These are phyloP conservation scores for Marsdenia floribunda DNA, from an alignment of 257 asterid genomes.

Conservation along the genomic window DNA sequence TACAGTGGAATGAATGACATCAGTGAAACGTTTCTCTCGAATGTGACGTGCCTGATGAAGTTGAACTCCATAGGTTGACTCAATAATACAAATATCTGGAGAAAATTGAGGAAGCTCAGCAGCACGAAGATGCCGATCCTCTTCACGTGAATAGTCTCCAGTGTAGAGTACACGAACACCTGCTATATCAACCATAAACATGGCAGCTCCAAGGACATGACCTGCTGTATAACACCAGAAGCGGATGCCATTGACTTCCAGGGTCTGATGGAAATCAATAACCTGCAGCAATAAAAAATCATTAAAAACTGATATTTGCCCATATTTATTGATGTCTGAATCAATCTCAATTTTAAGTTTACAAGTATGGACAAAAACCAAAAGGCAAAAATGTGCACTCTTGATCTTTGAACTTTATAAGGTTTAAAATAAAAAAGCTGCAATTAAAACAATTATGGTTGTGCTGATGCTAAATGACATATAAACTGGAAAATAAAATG, in stretches of 20 bases:
- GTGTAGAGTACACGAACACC: slow-evolving; percentile 96
- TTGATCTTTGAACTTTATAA: not conserved
- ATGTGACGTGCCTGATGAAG: slow-evolving; percentile 76
- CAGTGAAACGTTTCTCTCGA: slow-evolving; percentile 89
- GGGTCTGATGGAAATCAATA: slow-evolving; percentile 95
- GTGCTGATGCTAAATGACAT: not conserved
- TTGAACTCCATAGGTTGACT: slow-evolving; percentile 96
- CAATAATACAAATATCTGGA: slow-evolving; percentile 93
- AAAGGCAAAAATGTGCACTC: not conserved
- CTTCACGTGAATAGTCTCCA: slow-evolving; percentile 96
- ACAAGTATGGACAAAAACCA: not conserved
- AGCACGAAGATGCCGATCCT: slow-evolving; percentile 95
- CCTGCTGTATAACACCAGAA: slow-evolving; percentile 99
- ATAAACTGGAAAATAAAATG: slow-evolving; percentile 8
- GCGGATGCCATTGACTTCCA: slow-evolving; percentile 90
- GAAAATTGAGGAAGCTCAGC: slow-evolving; percentile 94
- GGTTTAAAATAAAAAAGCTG: not conserved
- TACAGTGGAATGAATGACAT: slow-evolving; percentile 68
- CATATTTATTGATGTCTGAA: not conserved
- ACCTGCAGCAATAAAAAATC: slow-evolving; percentile 44
- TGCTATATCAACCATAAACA: slow-evolving; percentile 99
- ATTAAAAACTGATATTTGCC: not conserved
- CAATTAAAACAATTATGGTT: not conserved
- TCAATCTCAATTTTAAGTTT: not conserved
- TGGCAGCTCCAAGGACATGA: slow-evolving; percentile 99